Evolutionary conservation across 208 protist species (phyloP).

Genomic region (Crithidia sp.): DNA sequence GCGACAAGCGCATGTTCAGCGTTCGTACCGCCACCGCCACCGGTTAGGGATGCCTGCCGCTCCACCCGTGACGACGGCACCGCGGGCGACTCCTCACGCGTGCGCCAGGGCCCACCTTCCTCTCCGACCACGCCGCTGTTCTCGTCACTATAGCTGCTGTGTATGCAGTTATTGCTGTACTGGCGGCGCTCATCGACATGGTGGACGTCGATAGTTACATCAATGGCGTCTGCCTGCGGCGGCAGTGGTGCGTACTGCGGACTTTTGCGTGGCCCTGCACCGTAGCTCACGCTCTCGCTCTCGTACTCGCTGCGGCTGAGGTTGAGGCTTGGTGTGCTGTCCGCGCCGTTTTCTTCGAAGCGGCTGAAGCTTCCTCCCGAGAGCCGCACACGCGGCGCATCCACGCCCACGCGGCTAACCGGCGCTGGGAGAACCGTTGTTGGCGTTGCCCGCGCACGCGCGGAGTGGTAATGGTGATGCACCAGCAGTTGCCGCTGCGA

Average conservation of each 20-base stretch:
- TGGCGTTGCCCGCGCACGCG: not conserved
- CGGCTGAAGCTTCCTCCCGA: too few species aligned
- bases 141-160: too few species aligned
- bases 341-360: not conserved
- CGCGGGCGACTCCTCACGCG: too few species aligned
- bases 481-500: too few species aligned
- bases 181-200: not conserved
- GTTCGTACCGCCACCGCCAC: too few species aligned
- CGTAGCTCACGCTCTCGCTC: not conserved
- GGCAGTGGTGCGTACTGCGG: not conserved
- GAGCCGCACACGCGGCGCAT: too few species aligned
- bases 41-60: too few species aligned
- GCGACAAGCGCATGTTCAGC: too few species aligned
- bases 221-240: not conserved
- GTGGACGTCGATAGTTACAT: not conserved
- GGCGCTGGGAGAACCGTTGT: not conserved
- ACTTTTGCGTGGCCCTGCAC: not conserved
- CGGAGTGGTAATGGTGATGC: not conserved
- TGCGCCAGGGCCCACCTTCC: too few species aligned
- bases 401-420: too few species aligned
- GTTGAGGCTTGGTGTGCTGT: not conserved
- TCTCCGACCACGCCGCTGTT: too few species aligned
- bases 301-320: constrained; percentile 4
- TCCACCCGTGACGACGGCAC: too few species aligned
- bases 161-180: not conserved